phyloP scores from a whole-genome alignment of 148 eudicot species.

The Rhododendron mucronatum region DNA sequence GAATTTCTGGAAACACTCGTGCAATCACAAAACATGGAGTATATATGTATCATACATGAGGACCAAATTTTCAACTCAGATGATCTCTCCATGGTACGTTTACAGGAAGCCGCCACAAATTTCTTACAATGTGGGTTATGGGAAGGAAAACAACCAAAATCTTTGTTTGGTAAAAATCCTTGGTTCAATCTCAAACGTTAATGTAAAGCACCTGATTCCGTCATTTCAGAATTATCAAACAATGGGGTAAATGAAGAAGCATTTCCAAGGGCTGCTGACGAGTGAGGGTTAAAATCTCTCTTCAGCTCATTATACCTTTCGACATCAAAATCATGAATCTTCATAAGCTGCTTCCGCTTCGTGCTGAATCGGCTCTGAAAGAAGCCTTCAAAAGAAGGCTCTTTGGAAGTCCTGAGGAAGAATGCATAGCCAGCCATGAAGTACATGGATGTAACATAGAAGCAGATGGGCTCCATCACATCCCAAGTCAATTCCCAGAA shows the following conservation, averaged over 20 bases:
- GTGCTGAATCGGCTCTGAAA: conserved; percentile 69
- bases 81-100: not conserved
- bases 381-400: conserved; percentile 88
- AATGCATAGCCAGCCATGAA: conserved; percentile 82
- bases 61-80: not conserved
- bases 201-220: not conserved
- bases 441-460: conserved; percentile 73
- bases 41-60: not conserved
- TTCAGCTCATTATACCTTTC: conserved; percentile 53
- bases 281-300: conserved; percentile 34
- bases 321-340: conserved; percentile 43
- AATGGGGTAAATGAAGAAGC: not conserved
- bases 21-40: not conserved
- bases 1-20: too few species aligned
- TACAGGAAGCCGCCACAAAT: conserved; percentile 7
- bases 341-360: conserved; percentile 57
- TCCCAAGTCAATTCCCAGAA: conserved; percentile 99
- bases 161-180: not conserved
- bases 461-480: conserved; percentile 98
- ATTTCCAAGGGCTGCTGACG: not conserved
- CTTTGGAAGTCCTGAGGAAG: conserved; percentile 76
- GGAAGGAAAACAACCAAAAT: not conserved
- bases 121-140: not conserved
- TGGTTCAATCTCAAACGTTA: not conserved
- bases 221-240: not conserved